phyloP scores from a whole-genome alignment of 371 early-diverging fungal genomes.

The Choanephora cucurbitarum region DNA sequence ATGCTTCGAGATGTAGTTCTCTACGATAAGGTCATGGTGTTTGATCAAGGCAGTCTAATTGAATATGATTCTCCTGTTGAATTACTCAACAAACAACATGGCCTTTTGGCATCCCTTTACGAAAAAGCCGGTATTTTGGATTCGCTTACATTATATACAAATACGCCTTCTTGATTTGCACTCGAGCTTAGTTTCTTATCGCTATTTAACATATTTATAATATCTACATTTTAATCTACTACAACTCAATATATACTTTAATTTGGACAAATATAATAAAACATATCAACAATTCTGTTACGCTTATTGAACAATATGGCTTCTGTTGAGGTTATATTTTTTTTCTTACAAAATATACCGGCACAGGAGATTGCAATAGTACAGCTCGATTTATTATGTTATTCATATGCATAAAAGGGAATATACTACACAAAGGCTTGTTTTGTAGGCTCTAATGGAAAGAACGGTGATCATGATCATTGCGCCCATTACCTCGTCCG shows the following conservation, averaged over 20 bases:
- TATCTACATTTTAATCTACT: background rate
- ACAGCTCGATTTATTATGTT: too few relatives aligned
- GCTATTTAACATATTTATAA: background rate
- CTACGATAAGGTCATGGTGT: slow-evolving; percentile 54
- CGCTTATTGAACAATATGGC: too few relatives aligned
- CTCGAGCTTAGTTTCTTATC: background rate
- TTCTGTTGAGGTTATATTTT: too few relatives aligned
- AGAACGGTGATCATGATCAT: background rate
- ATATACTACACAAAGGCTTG: too few relatives aligned
- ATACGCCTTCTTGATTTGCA: slow-evolving; percentile 14
- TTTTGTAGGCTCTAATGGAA: background rate
- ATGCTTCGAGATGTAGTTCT: slow-evolving; percentile 71
- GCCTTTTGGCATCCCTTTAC: slow-evolving; percentile 33
- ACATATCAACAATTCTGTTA: too few relatives aligned
- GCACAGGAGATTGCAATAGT: background rate
- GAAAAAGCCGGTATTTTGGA: slow-evolving; percentile 36
- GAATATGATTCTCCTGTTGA: slow-evolving; percentile 75
- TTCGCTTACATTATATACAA: slow-evolving; percentile 24
- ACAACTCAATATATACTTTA: too few relatives aligned
- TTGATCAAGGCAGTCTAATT: slow-evolving; percentile 73
- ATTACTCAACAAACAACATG: slow-evolving; percentile 33
- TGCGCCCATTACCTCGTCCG: slow-evolving; percentile 6
- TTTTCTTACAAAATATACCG: too few relatives aligned
- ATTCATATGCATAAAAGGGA: too few relatives aligned
- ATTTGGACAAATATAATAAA: too few relatives aligned